Percentiles rank a stretch among this genome's conserved stretches.
These are phyloP conservation scores for Lanmaoa rubissima DNA, from an alignment of 768 basidiomycete genomes.

Conservation along the genomic window DNA sequence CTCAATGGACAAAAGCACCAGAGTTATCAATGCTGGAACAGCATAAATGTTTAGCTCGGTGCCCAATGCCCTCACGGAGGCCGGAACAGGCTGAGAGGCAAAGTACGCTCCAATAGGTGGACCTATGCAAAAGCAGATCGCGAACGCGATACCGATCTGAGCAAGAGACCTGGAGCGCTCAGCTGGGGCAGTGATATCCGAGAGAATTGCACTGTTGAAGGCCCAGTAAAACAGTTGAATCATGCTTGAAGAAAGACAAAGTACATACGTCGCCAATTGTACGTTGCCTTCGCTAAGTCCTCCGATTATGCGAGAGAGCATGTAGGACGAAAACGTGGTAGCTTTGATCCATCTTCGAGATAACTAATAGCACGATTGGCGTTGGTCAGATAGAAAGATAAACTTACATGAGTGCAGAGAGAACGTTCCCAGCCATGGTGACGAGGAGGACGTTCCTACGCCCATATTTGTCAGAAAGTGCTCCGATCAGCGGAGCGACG, in stretches of 20 bases:
- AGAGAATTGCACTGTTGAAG: slow-evolving; percentile 76
- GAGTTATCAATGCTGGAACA: slow-evolving; percentile 79
- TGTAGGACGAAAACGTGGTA: slow-evolving; percentile 85
- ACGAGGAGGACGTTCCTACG: slow-evolving; percentile 78
- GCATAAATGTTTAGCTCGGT: slow-evolving; percentile 85
- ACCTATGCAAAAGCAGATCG: slow-evolving; percentile 89
- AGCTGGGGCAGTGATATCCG: slow-evolving; percentile 80
- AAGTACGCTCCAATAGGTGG: slow-evolving; percentile 97
- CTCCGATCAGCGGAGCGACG: slow-evolving; percentile 78
- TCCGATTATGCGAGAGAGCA: slow-evolving; percentile 87
- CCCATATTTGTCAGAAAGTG: slow-evolving; percentile 87
- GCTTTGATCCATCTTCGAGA: slow-evolving; percentile 78
- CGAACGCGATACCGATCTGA: slow-evolving; percentile 94
- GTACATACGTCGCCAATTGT: slow-evolving; percentile 84
- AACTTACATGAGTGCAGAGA: slow-evolving; percentile 81
- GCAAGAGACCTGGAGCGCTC: slow-evolving; percentile 86
- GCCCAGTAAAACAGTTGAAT: background rate
- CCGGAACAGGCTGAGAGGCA: slow-evolving; percentile 77
- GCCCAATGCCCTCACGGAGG: slow-evolving; percentile 52
- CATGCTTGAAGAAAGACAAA: background rate
- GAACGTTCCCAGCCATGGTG: slow-evolving; percentile 91
- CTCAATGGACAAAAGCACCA: slow-evolving; percentile 75
- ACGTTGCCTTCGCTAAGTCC: slow-evolving; percentile 97
- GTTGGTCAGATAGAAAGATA: background rate
- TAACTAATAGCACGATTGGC: background rate